Base-by-base conservation (phyloP, 2,329 filamentous ascomycete species). In the Talaromyces sp. region DNA sequence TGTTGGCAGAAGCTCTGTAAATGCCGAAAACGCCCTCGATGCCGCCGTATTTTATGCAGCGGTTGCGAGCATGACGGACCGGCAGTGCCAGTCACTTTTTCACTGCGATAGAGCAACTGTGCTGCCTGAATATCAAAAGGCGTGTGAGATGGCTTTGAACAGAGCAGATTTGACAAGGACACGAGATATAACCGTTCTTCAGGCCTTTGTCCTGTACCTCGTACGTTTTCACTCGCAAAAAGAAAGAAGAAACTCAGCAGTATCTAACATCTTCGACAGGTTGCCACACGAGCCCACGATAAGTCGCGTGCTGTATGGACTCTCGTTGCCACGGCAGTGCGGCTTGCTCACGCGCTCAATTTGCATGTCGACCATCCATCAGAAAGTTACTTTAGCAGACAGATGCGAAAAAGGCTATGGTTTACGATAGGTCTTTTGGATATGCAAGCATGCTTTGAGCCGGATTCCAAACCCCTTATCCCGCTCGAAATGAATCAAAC, bases 231-330 rank as follows among this genome's bases (percentile, higher is more conserved):
- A 27, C 13, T 15, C 22, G 2, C 5, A 39, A 36, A 22, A 55
- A 33, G 6, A 17, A 17, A 33, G 28, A 19, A 22, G n/a, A 39
- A 8, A 6, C 27, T 27, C 6, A 27, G 27, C n/a, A 19, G 3
- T 56, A 4, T 13, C 33, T 56, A 25, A 56, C 25, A 30, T 22
- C 13, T 55, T 49, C 15, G 7, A 25, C 55, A 66, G 65, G 55
- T 59, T 17, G 67, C 64, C 28, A 67, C 64, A 33, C 55, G 67
- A 61, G 59, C 65, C n/a, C 66, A 70, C 61, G 70, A 72, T 17
- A 65, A 64, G 7, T 69, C 64, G 42, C 63, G 62, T 4, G 67
- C 69, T 3, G 69, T 70, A 4, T 74, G 71, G 71, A 70, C 71
- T 4, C 62, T 74, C 36, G 30, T 71, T 2, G 65, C 71, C 0